These are phyloP conservation scores for Mycena polygramma DNA, from an alignment of 768 basidiomycete genomes.

Conservation along the genomic window DNA sequence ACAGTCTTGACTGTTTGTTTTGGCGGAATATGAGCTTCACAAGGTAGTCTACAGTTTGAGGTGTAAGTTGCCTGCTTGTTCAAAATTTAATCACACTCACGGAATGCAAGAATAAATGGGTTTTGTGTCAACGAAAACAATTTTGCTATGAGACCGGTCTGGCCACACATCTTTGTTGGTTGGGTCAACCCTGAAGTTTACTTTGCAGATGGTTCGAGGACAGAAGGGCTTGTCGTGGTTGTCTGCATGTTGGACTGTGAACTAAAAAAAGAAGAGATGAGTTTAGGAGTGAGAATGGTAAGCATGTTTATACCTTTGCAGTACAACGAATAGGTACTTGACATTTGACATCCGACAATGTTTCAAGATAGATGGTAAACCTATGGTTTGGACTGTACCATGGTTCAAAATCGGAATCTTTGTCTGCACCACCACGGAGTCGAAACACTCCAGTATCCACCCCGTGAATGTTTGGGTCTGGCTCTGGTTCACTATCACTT, in stretches of 20 bases:
- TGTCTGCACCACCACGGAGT: too few relatives aligned
- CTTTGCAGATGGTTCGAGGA: background rate
- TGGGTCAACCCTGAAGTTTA: background rate
- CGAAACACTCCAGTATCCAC: too few relatives aligned
- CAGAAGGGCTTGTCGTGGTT: background rate
- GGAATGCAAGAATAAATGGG: background rate
- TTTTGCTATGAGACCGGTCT: conserved; percentile 17
- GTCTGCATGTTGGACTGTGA: background rate
- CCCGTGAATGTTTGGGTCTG: too few relatives aligned
- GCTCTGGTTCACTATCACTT: too few relatives aligned
- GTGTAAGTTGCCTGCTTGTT: background rate
- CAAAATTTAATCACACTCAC: background rate
- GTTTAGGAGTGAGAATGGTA: background rate
- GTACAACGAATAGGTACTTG: conserved; percentile 3
- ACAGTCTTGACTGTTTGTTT: too few relatives aligned
- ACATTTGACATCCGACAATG: background rate
- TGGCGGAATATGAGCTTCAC: too few relatives aligned
- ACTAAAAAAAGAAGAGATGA: background rate
- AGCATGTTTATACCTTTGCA: background rate
- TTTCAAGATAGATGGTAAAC: background rate
- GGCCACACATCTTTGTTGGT: background rate
- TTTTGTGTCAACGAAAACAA: background rate
- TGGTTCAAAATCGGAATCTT: too few relatives aligned
- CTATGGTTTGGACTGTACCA: too few relatives aligned
- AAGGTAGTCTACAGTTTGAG: background rate